A percentile compares a stretch with the other conserved stretches of the same genome.
These are phyloP conservation scores for Yamadazyma membranifaciens DNA, from an alignment of 1,139 yeast species.

Conservation along the genomic window DNA sequence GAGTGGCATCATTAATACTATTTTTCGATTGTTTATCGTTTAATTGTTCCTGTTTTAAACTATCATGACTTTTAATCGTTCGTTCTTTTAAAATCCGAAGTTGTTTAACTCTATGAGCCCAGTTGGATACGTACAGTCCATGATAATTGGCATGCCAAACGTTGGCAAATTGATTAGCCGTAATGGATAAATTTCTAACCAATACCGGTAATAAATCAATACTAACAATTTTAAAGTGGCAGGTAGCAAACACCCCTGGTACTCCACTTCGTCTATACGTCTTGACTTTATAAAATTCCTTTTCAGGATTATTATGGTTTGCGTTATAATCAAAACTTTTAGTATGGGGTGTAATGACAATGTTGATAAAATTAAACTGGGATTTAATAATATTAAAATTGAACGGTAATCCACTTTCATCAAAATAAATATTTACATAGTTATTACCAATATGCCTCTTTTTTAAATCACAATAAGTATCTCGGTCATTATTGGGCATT, in stretches of 20 bases:
- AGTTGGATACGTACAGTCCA: conserved; percentile 55
- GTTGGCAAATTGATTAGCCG: conserved; percentile 70
- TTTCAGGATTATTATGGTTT: background rate
- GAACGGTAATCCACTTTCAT: conserved; percentile 66
- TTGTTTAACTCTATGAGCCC: conserved; percentile 68
- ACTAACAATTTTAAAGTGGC: conserved; percentile 69
- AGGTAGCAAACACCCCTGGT: conserved; percentile 74
- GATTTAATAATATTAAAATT: conserved; percentile 70
- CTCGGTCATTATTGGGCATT: conserved; percentile 60
- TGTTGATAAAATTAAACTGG: conserved; percentile 79
- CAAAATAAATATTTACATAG: conserved; percentile 75
- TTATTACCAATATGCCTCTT: conserved; percentile 87
- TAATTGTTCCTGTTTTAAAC: conserved; percentile 18
- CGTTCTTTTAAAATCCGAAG: conserved; percentile 49
- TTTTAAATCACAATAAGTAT: conserved; percentile 46
- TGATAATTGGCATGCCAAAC: conserved; percentile 57
- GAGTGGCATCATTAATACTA: conserved; percentile 22
- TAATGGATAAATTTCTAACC: conserved; percentile 63
- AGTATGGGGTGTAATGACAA: conserved; percentile 71
- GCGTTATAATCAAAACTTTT: conserved; percentile 10
- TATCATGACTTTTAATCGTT: conserved; percentile 29
- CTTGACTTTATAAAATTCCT: conserved; percentile 54
- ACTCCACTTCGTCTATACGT: conserved; percentile 65
- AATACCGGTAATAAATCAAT: conserved; percentile 59
- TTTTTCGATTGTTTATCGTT: conserved; percentile 11